Conservation (phyloP, 1,139 yeast species). For the Yamadazyma membranifaciens region DNA sequence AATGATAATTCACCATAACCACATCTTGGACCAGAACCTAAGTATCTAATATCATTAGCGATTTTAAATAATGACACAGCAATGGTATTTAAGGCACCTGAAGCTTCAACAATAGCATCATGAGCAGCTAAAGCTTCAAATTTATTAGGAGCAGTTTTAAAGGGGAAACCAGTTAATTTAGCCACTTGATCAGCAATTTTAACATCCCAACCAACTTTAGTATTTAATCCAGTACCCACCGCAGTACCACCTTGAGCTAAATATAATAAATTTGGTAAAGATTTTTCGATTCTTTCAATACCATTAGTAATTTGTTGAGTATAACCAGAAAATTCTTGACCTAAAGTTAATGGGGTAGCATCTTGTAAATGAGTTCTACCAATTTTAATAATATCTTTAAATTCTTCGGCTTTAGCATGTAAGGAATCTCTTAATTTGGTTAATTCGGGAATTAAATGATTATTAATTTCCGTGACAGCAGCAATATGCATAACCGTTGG, state of each 20-base stretch:
- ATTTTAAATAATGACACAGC: slow-evolving; percentile 93
- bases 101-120: slow-evolving; percentile 95
- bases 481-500: slow-evolving; percentile 99
- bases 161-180: slow-evolving; percentile 80
- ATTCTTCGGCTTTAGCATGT: slow-evolving; percentile 75
- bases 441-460: slow-evolving; percentile 76
- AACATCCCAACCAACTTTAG: slow-evolving; percentile 83
- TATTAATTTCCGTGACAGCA: slow-evolving; percentile 84
- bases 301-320: slow-evolving; percentile 92
- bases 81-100: slow-evolving; percentile 94
- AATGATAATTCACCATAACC: slow-evolving; percentile 94
- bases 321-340: slow-evolving; percentile 97
- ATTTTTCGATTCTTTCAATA: slow-evolving; percentile 75
- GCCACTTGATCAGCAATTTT: slow-evolving; percentile 79
- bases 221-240: slow-evolving; percentile 97
- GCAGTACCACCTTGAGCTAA: slow-evolving; percentile 99
- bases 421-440: slow-evolving; percentile 74
- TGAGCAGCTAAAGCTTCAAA: slow-evolving; percentile 99
- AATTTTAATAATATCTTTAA: slow-evolving; percentile 85
- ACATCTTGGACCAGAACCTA: slow-evolving; percentile 99
- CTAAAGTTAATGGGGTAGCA: slow-evolving; percentile 96
- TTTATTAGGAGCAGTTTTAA: slow-evolving; percentile 96
- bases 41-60: slow-evolving; percentile 95
- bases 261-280: slow-evolving; percentile 71
- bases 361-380: slow-evolving; percentile 99